Base-by-base conservation (phyloP, 2,329 filamentous ascomycete species). In the Ophiostoma triangulosporum region DNA sequence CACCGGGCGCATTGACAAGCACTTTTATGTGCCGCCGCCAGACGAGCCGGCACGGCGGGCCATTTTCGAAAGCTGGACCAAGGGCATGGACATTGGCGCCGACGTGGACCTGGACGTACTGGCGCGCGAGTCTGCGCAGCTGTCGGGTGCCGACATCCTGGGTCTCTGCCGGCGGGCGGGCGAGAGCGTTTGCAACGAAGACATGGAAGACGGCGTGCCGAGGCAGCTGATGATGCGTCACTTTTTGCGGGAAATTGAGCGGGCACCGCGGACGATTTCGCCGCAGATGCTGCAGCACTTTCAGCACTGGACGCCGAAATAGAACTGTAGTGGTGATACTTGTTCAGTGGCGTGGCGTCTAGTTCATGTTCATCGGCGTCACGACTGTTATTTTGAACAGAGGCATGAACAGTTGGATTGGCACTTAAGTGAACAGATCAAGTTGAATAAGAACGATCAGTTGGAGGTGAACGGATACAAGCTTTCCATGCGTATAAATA, bases 21-120 rank as follows among this genome's bases (percentile, higher is more conserved):
- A 89, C 32, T 77, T 95, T 46, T 95, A 95, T 65, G 87, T 96
- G 43, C 86, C 87, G 0, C 85, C 88, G 3, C 91, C 91, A 0
- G 83, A 88, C 62, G 69, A 75, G 46, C 71, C 78, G 7, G 88
- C 88, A 0, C 77, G 91, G 8, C 78, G 77, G 62, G 84, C 88
- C 58, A 91, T 97, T 52, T 76, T 96, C 53, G 67, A 71, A 15
- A 82, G 88, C 51, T 81, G 84, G 63, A 77, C 82, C 1, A 70
- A 72, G 27, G 79, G 76, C 53, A 75, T 85, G 51, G 71, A 76
- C 22, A 70, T 88, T 48, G 66, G 68, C 1, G 63, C 70, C 0
- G 83, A 87, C 53, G 78, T 95, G 14, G 78, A 88, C 62, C 66
- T 88, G 8, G 68, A 74, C 1, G 70, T 73, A 49, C 69, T 95